Evolutionary conservation across 2,329 filamentous ascomycete genomes (phyloP).

Genomic region (Chaetomiaceae sp.): DNA sequence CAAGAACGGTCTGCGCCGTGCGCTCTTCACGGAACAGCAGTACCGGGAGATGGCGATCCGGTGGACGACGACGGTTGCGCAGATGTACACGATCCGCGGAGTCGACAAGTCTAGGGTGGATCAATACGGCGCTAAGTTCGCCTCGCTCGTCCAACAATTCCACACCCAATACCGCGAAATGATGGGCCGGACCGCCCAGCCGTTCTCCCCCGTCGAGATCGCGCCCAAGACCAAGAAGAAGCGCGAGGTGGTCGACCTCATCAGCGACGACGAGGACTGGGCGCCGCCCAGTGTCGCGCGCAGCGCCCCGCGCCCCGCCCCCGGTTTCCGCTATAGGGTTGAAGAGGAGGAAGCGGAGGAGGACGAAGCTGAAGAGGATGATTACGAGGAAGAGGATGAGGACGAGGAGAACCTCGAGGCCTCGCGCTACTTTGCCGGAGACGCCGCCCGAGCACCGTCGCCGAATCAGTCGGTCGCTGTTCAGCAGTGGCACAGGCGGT

Average conservation of each 20-base stretch:
- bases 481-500: constrained; percentile 29
- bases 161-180: constrained; percentile 47
- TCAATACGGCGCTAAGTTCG: constrained; percentile 56
- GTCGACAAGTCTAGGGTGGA: constrained; percentile 61
- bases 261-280: constrained; percentile 34
- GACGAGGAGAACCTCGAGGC: constrained; percentile 32
- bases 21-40: constrained; percentile 64
- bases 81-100: constrained; percentile 60
- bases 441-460: not conserved
- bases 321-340: not conserved
- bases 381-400: constrained; percentile 26
- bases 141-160: constrained; percentile 52
- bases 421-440: constrained; percentile 45
- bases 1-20: constrained; percentile 50
- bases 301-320: no score
- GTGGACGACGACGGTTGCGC: constrained; percentile 57
- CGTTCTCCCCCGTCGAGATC: constrained; percentile 10
- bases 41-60: constrained; percentile 69
- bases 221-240: constrained; percentile 21
- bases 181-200: constrained; percentile 35
- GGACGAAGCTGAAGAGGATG: constrained; percentile 26
- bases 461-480: constrained; percentile 8
- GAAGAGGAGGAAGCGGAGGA: not conserved
- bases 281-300: not conserved
- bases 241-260: constrained; percentile 51